Conservation (phyloP, 2,329 filamentous ascomycete species). For the Scortechinia acanthostroma region DNA sequence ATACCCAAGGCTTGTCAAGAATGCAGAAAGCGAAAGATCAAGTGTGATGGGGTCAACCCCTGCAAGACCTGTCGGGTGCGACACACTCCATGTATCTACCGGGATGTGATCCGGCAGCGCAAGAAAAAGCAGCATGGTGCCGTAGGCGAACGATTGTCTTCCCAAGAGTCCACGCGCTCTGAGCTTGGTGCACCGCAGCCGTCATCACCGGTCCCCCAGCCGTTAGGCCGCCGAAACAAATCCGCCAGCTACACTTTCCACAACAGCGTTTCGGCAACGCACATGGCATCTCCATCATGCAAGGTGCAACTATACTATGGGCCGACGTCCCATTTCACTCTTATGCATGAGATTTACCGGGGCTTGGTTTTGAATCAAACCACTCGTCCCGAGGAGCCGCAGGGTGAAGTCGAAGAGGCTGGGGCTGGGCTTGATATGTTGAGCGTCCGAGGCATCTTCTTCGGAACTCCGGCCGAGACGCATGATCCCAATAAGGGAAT, state of each 20-base stretch:
- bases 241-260: background rate
- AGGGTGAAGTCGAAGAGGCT: constrained; percentile 23
- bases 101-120: constrained; percentile 23
- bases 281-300: constrained; percentile 1
- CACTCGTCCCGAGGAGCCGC: constrained; percentile 9
- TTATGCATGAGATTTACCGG: constrained; percentile 22
- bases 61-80: constrained; percentile 24
- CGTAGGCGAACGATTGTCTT: background rate
- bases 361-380: constrained; percentile 15
- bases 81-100: constrained; percentile 20
- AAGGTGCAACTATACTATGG: constrained; percentile 2
- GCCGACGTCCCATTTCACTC: background rate
- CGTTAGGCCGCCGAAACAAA: too few relatives aligned
- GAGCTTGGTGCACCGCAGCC: background rate
- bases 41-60: constrained; percentile 25
- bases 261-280: constrained; percentile 1
- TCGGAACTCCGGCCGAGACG: constrained; percentile 18
- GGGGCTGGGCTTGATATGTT: constrained; percentile 25
- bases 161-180: background rate
- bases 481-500: constrained; percentile 10
- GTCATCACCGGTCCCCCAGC: background rate
- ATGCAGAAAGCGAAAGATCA: constrained; percentile 28
- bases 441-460: constrained; percentile 24
- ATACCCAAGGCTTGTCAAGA: constrained; percentile 25
- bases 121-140: constrained; percentile 19